Evolutionary conservation across 2,329 filamentous ascomycete species (phyloP), one percentile per base, ranked within the genome.

Genomic region (Gaeumannomyces sp.): DNA sequence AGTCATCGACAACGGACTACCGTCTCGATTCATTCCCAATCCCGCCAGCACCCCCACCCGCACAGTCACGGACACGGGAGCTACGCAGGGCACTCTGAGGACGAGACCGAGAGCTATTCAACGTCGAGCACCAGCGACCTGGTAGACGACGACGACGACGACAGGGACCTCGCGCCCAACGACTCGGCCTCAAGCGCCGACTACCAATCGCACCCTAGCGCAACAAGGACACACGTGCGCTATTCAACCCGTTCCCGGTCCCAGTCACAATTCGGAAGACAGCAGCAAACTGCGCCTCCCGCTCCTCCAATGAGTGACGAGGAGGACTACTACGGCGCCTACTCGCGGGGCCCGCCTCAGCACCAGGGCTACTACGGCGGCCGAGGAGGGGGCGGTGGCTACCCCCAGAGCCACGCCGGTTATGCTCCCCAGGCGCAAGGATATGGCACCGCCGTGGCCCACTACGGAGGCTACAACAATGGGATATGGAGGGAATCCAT

Each of bases 121-220:
- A 6, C 38, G 16, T 45, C 38, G 38, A 45, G 38, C 38, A 45
- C 38, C 38, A 45, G 68, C 50, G 76, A 75, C 67, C 72, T 75
- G 33, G 76, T 75, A 58, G 70, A 71, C 66, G 73, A 75, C 69
- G 73, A 81, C 64, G 74, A 75, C 62, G 73, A 75, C 22, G 63
- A 64, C 11, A 81, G 81, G 71, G 83, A 83, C 50, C 70, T 86
- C 68, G 81, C 83, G 2, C 85, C 85, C 19, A 82, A 80, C 45
- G 85, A 88, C 71, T 87, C 85, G 10, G 85, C 85, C 25, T 88
- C 85, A 56, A 73, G 73, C 38, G 76, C 73, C 70, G 76, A 74
- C 38, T 71, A 71, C 67, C 69, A 45, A 5, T 45, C 38, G 14
- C 72, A 70, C 69, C 71, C 72, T 69, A 29, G 70, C 68, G 60